A percentile compares a stretch with the other conserved stretches of the same genome.
phyloP scores from a whole-genome alignment of 139 green algal genomes.

The Protoeuglena noctilucae region DNA sequence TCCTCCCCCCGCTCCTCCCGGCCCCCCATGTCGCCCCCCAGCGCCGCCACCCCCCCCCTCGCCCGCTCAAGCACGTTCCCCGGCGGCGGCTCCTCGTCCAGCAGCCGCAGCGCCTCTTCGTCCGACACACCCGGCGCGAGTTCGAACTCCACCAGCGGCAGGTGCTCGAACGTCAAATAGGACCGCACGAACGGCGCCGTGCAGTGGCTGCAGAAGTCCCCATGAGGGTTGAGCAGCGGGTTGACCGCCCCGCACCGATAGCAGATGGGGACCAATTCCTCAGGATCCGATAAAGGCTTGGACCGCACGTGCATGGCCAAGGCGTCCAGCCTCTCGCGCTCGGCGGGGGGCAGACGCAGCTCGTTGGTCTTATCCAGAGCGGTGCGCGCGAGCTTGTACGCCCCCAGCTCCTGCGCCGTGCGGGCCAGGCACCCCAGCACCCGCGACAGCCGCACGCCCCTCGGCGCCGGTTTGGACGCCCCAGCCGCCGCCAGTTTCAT shows the following conservation, averaged over 20 bases:
- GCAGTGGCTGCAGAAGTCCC: conserved; percentile 56
- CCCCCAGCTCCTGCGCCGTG: conserved; percentile 24
- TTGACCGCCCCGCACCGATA: conserved; percentile 52
- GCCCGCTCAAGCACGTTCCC: neutral
- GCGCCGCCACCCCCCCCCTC: no score
- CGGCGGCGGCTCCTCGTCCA: conserved; percentile 19
- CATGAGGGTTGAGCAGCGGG: conserved; percentile 40
- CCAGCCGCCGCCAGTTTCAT: conserved; percentile 24
- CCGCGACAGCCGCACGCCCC: conserved; percentile 25
- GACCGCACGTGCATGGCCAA: conserved; percentile 8
- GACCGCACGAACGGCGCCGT: conserved; percentile 43
- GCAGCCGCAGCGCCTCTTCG: conserved; percentile 23
- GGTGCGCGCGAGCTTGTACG: conserved; percentile 61
- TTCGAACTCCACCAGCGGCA: conserved; percentile 65
- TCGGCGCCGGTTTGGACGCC: conserved; percentile 9
- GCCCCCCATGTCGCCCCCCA: no score
- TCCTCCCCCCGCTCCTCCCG: no score
- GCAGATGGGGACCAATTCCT: conserved; percentile 57
- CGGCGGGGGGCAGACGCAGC: conserved; percentile 22
- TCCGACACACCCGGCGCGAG: conserved; percentile 42
- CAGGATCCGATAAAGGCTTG: conserved; percentile 39
- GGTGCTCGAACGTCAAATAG: conserved; percentile 64
- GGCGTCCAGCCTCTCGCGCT: neutral
- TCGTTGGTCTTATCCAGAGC: conserved; percentile 51
- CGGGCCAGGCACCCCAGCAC: conserved; percentile 35